Base-by-base conservation (phyloP, 2,329 filamentous ascomycete genomes). In the Zymoseptoria brevis region DNA sequence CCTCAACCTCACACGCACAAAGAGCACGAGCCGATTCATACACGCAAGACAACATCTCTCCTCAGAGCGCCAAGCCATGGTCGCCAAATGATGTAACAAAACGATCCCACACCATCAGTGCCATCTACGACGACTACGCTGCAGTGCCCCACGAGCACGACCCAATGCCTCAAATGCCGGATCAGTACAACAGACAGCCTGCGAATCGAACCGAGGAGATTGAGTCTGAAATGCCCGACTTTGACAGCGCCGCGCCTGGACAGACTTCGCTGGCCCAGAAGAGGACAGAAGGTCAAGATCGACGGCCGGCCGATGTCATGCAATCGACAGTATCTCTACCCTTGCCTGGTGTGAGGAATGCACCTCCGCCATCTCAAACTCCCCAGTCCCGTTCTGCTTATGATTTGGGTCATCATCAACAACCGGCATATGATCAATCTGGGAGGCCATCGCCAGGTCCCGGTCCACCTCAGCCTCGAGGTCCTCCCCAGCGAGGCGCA, bases 161-260 rank as follows among this genome's bases (percentile, higher is more conserved):
- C 8, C 30, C 60, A 26, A 50, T 16, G 26, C 54, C 54, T 24
- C 50, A 19, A 19, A 54, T 26, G 26, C 60, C 63, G 13, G 59
- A 55, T n/a, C 58, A 54, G 50, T 57, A 62, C 6, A 57, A 62
- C 24, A 57, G 56, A 41, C 57, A 57, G 9, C 64, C 61, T 8
- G 65, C 58, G 8, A 66, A 69, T 24, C 70, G 74, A 50, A 76
- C 75, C 45, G 73, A 74, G 55, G 73, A 75, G 54, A 74, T 76
- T 55, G 80, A 83, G 54, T 77, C 78, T 19, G 83, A 85, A 53
- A 85, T 86, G 82, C 84, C 84, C 2, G 81, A 87, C 64, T 86
- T 86, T 64, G 82, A 85, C 67, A 80, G 79, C 54, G 68, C 69
- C 21, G 68, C 70, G 13, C 68, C 69, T 4, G 58, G 61, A 13